Evolutionary conservation across 1,284 basidiomycete species (phyloP).

Genomic region (Irpex lacteus): DNA sequence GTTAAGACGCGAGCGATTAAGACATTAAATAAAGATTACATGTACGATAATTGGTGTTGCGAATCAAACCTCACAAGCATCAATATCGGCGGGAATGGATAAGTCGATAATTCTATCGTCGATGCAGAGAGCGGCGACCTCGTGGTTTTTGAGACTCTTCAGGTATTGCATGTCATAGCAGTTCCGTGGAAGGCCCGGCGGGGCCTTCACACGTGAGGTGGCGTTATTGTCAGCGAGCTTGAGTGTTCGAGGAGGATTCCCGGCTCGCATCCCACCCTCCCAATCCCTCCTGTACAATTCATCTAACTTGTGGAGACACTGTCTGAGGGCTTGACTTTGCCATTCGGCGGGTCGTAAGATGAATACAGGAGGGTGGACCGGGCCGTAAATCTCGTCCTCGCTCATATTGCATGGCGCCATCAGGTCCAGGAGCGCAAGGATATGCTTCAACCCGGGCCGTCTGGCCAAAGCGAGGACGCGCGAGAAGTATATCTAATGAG

Average conservation of each 20-base stretch:
- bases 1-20: too few relatives aligned
- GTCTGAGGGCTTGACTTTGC: background rate
- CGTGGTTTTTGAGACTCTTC: background rate
- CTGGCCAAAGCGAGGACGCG: background rate
- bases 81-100: background rate
- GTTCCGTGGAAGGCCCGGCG: background rate
- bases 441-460: background rate
- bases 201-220: background rate
- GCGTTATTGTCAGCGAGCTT: background rate
- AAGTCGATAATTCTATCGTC: background rate
- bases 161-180: background rate
- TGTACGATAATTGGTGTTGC: too few relatives aligned
- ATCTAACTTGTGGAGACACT: background rate
- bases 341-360: background rate
- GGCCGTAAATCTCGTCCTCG: background rate
- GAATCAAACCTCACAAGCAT: background rate
- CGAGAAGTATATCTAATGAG: background rate
- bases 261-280: background rate
- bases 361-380: background rate
- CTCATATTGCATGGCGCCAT: background rate
- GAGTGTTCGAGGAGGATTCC: background rate
- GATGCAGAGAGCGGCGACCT: background rate
- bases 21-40: too few relatives aligned
- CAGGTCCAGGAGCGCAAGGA: background rate
- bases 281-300: background rate